phyloP scores from a whole-genome alignment of 2,329 filamentous ascomycete genomes.

The Trichoderma cornu-damae region DNA sequence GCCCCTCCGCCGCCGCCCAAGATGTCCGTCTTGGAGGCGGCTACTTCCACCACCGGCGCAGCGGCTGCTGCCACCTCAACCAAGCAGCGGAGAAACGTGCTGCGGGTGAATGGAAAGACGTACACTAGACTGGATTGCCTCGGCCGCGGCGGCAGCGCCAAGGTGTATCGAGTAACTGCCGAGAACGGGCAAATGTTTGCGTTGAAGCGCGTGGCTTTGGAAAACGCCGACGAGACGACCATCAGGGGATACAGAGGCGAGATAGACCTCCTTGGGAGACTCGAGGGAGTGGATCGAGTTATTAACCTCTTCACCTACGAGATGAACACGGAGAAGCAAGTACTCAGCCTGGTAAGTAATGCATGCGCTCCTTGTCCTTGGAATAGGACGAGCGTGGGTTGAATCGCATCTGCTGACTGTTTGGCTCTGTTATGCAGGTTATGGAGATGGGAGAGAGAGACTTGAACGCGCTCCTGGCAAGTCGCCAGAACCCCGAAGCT shows the following conservation, averaged over 20 bases:
- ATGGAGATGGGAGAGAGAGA: slow-evolving; percentile 98
- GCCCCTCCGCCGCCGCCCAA: slow-evolving; percentile 84
- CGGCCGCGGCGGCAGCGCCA: slow-evolving; percentile 85
- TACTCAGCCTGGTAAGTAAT: slow-evolving; percentile 70
- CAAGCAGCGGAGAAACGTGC: slow-evolving; percentile 72
- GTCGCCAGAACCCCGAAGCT: slow-evolving; percentile 65
- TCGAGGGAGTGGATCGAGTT: slow-evolving; percentile 81
- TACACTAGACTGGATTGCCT: slow-evolving; percentile 89
- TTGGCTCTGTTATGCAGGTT: slow-evolving; percentile 51
- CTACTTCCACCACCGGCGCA: slow-evolving; percentile 76
- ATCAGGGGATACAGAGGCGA: slow-evolving; percentile 89
- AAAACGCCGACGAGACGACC: slow-evolving; percentile 78
- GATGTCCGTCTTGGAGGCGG: slow-evolving; percentile 92
- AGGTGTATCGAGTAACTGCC: slow-evolving; percentile 93
- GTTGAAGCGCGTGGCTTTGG: slow-evolving; percentile 84
- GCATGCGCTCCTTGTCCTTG: background rate
- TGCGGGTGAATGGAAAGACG: slow-evolving; percentile 83
- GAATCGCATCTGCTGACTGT: background rate
- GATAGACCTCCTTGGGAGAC: slow-evolving; percentile 80
- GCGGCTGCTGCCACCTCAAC: slow-evolving; percentile 68
- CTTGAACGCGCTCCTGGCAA: slow-evolving; percentile 76
- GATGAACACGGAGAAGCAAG: slow-evolving; percentile 85
- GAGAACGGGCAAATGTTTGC: slow-evolving; percentile 96
- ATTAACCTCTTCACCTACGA: slow-evolving; percentile 90
- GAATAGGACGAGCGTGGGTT: background rate